Evolutionary conservation across 176 grass and related monocot genomes (phyloP).

Genomic region (Stipa capillata): DNA sequence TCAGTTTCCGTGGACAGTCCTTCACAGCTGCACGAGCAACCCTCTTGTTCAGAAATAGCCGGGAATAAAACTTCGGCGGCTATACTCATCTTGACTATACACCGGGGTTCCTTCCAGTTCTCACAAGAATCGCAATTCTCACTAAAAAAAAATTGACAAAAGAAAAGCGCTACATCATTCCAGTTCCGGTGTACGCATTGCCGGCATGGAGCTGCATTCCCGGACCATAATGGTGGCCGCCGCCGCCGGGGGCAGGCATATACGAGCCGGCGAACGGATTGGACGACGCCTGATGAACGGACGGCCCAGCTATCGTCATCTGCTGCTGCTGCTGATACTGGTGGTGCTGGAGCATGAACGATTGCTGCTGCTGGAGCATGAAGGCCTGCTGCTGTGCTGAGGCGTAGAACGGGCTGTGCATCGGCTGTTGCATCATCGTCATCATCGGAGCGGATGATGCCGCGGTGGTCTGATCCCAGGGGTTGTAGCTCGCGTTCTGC

Average conservation of each 20-base stretch:
- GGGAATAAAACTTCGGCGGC: not conserved
- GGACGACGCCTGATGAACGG: slow-evolving; percentile 24
- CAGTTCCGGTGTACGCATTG: slow-evolving; percentile 39
- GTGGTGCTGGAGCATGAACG: slow-evolving; percentile 46
- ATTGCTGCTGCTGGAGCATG: slow-evolving; percentile 70
- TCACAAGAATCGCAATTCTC: no score
- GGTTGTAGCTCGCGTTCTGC: slow-evolving; percentile 70
- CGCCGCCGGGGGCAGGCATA: not conserved
- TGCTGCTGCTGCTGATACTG: slow-evolving; percentile 4
- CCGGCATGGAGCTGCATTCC: slow-evolving; percentile 43
- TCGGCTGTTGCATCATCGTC: not conserved
- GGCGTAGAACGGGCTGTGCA: slow-evolving; percentile 67
- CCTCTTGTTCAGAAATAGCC: no score
- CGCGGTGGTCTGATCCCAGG: slow-evolving; percentile 57
- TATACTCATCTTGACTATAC: slow-evolving; percentile 8
- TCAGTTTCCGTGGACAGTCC: not conserved
- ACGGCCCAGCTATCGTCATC: slow-evolving; percentile 51
- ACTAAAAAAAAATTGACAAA: no score
- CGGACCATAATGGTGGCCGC: slow-evolving; percentile 29
- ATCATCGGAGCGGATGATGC: slow-evolving; percentile 34
- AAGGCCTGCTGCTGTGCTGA: slow-evolving; percentile 72
- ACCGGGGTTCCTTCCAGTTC: not conserved
- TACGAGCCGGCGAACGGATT: slow-evolving; percentile 62
- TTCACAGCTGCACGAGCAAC: not conserved
- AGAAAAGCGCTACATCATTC: slow-evolving; percentile 82